Conservation (phyloP, 2,329 filamentous ascomycete genomes). For the Capronia coronata region DNA sequence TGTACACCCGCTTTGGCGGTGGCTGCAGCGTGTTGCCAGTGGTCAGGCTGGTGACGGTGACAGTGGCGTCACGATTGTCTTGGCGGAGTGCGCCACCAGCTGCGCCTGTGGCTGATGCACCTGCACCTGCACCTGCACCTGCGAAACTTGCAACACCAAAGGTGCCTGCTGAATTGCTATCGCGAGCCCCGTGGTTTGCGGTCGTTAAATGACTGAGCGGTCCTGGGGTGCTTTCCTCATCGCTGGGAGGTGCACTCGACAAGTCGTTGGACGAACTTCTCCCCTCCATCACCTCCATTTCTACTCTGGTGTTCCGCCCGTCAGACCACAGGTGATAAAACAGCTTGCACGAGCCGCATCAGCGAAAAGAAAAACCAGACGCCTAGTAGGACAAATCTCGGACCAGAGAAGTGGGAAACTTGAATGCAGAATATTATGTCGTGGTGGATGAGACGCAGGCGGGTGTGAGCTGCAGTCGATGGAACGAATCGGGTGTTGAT, state of each 20-base stretch:
- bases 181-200: conserved; percentile 6
- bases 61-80: conserved; percentile 30
- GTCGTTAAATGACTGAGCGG: conserved; percentile 8
- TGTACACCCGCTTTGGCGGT: conserved; percentile 18
- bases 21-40: conserved; percentile 5
- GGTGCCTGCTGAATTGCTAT: conserved; percentile 9
- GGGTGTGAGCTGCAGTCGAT: neutral
- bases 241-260: conserved; percentile 27
- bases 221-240: conserved; percentile 22
- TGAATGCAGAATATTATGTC: neutral
- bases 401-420: neutral
- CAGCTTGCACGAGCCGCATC: conserved; percentile 1
- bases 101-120: conserved; percentile 25
- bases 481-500: neutral
- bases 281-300: conserved; percentile 23
- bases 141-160: conserved; percentile 18
- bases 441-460: neutral
- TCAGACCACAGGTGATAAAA: neutral
- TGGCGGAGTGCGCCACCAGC: conserved; percentile 19
- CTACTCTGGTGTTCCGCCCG: neutral
- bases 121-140: conserved; percentile 2
- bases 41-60: too few species aligned
- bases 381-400: neutral
- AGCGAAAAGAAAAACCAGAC: conserved; percentile 2
- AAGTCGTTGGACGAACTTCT: conserved; percentile 29